Percentiles rank a stretch among this genome's conserved stretches.
phyloP scores from a whole-genome alignment of 805 yeast genomes.

The Candida tammaniensis region DNA sequence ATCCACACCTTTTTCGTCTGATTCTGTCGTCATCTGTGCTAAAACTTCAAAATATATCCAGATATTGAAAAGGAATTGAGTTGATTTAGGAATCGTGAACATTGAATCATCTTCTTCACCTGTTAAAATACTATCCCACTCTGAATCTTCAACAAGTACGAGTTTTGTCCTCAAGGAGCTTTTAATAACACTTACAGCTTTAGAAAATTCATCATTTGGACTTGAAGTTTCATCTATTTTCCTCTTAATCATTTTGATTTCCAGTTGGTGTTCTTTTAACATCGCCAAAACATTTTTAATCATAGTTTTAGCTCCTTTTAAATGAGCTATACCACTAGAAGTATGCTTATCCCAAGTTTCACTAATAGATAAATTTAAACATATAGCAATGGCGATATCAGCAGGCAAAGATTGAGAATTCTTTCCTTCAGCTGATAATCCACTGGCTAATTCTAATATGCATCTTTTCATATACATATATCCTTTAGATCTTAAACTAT shows the following conservation, averaged over 20 bases:
- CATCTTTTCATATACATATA: conserved; percentile 58
- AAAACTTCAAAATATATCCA: conserved; percentile 69
- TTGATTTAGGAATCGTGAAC: conserved; percentile 35
- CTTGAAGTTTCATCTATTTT: conserved; percentile 9
- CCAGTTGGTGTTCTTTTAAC: conserved; percentile 23
- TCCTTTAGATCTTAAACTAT: conserved; percentile 47
- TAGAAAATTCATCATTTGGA: conserved; percentile 11
- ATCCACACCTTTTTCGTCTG: conserved; percentile 44
- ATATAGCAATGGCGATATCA: conserved; percentile 65
- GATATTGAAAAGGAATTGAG: conserved; percentile 56
- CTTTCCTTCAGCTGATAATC: conserved; percentile 34
- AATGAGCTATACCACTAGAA: conserved; percentile 66
- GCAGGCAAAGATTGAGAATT: conserved; percentile 41
- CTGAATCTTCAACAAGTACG: conserved; percentile 29
- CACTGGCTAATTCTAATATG: conserved; percentile 57
- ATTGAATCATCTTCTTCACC: conserved; percentile 9
- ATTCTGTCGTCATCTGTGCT: conserved; percentile 60
- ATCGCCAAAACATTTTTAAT: conserved; percentile 44
- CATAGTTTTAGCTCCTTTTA: conserved; percentile 64
- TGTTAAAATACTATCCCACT: conserved; percentile 29
- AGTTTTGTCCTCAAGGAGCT: conserved; percentile 20
- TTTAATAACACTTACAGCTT: conserved; percentile 5
- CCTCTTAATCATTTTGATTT: conserved; percentile 11
- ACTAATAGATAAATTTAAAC: conserved; percentile 59
- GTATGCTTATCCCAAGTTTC: conserved; percentile 71